Evolutionary conservation across 768 basidiomycete genomes (phyloP), one percentile per base, ranked within the genome.

Genomic region (Infundibulicybe gibba): DNA sequence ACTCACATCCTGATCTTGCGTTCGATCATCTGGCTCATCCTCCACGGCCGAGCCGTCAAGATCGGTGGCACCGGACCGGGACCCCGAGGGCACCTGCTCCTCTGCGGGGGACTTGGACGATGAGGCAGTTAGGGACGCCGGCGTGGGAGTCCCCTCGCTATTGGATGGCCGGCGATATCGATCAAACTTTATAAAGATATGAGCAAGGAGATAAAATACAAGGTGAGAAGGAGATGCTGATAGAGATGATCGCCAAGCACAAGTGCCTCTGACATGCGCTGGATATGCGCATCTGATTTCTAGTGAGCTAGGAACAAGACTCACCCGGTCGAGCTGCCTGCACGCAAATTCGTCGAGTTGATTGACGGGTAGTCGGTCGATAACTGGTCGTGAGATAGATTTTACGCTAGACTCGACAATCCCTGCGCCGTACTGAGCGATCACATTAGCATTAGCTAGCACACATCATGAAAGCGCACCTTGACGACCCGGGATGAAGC

Each of bases 311-410:
- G 25, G 25, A 41, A 33, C 42, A 51, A 15, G 43, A 74, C 85
- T 58, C 52, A 93, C 87, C 62, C 81, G 76, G 66, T 94, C 90
- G 34, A 94, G 74, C 61, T 94, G 90, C 48, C 90, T 76, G 60
- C 88, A 90, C 2, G 92, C 91, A 63, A 93, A 93, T 49, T 90
- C 90, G 51, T 94, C 92, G 12, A 94, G 67, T 56, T 83, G 81
- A 50, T 76, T 79, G 20, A 87, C 83, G 9, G 89, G 87, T 0
- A 93, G 71, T 20, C 85, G 77, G 47, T 87, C 80, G 43, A 92
- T 85, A 41, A 91, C 90, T 20, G 90, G 90, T 14, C 83, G 75
- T 20, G 89, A 88, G 34, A 93, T 82, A 14, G 83, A 77, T 62
- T 85, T 87, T 33, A 93, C 83, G 46, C 86, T 84, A 3, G 83